Base-by-base conservation (phyloP, 805 yeast species). In the Hanseniaspora hatyaiensis region DNA sequence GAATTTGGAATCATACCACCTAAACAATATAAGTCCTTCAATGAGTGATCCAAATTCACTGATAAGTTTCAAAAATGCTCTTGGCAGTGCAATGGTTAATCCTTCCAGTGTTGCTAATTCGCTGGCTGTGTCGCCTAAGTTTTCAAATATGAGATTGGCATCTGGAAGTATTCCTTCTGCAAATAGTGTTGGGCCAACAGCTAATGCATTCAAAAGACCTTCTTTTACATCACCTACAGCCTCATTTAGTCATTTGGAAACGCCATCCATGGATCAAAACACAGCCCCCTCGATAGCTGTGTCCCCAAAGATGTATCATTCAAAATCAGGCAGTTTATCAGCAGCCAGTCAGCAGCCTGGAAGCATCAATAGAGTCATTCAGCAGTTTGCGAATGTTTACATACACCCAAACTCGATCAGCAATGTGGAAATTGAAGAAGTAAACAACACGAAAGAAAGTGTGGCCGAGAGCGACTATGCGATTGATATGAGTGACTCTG, bases 361-460 rank as follows among this genome's bases (percentile, higher is more conserved):
- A 36, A 15, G 24, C 13, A 45, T 45, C 42, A 31, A 8, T 22
- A 45, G 30, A 16, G 49, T 45, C 4, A 45, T 45, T 8, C 49
- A 45, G 9, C 40, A 45, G 31, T 31, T 45, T 12, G 49, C 49
- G 3, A 37, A 38, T 37, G 49, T 45, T 3, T 37, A 37, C 23
- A 36, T 45, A 9, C 42, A 45, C 4, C 38, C 41, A n/a, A n/a
- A n/a, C n/a, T n/a, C n/a, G n/a, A n/a, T n/a, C n/a, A n/a, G n/a
- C n/a, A n/a, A n/a, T n/a, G n/a, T n/a, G 8, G 33, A 16, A 13
- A 29, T 15, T 8, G 29, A 26, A n/a, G 34, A 6, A 2, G n/a
- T 3, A 13, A 16, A 15, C 11, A 23, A 15, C 8, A 19, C 28
- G 2, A 33, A 40, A 8, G 37, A 32, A 8, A 40, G 29, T 9